These are phyloP conservation scores for Rhinocladiella similis DNA, from an alignment of 2,329 filamentous ascomycete genomes.

Conservation along the genomic window DNA sequence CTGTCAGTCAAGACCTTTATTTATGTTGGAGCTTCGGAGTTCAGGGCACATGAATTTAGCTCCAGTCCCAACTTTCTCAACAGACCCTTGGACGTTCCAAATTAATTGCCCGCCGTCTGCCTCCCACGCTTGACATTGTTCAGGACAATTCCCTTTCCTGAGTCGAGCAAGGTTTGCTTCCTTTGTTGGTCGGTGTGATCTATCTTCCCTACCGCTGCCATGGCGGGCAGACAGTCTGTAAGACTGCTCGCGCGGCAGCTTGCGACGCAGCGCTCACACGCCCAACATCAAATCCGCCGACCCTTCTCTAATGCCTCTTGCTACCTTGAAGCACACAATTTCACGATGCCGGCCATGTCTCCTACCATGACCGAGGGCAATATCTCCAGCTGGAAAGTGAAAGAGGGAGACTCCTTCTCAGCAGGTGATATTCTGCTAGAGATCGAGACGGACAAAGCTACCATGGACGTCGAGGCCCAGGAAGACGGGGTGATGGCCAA, in stretches of 20 bases:
- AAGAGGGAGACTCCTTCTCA: slow-evolving; percentile 77
- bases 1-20: too few relatives aligned
- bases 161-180: neutral
- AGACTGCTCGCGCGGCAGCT: slow-evolving; percentile 27
- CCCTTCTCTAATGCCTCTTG: slow-evolving; percentile 22
- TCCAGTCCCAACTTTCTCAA: neutral
- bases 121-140: neutral
- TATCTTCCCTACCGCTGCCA: slow-evolving; percentile 4
- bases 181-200: neutral
- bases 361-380: slow-evolving; percentile 94
- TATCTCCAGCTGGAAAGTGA: slow-evolving; percentile 80
- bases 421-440: slow-evolving; percentile 86
- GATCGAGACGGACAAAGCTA: slow-evolving; percentile 92
- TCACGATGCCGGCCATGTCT: slow-evolving; percentile 87
- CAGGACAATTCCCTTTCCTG: neutral
- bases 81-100: neutral
- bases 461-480: slow-evolving; percentile 92
- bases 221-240: slow-evolving; percentile 28
- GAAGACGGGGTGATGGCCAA: slow-evolving; percentile 85
- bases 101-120: neutral
- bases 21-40: neutral
- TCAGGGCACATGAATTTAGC: neutral
- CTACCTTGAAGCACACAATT: slow-evolving; percentile 73
- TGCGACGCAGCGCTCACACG: slow-evolving; percentile 20
- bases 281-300: slow-evolving; percentile 21